A percentile compares a stretch with the other conserved stretches of the same genome.
These are phyloP conservation scores for Immersiporthe knoxdaviesiana DNA, from an alignment of 2,329 filamentous ascomycete genomes.

Conservation along the genomic window DNA sequence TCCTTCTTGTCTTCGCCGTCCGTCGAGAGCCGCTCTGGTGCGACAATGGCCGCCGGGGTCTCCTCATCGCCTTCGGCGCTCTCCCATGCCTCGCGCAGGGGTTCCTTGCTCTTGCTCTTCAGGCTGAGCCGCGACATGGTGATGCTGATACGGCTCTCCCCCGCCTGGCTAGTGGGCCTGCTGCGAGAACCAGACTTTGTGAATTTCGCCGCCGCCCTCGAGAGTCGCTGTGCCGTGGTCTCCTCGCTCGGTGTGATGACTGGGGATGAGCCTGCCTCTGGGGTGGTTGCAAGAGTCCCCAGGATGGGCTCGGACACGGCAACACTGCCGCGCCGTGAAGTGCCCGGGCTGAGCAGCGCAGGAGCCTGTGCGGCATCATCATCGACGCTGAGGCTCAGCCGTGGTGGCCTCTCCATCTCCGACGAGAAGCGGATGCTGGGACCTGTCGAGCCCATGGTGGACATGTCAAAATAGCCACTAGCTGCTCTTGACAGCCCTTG, in stretches of 20 bases:
- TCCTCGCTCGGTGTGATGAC: constrained; percentile 56
- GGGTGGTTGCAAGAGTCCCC: constrained; percentile 24
- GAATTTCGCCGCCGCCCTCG: constrained; percentile 61
- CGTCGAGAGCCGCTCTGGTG: constrained; percentile 21
- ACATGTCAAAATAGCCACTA: constrained; percentile 52
- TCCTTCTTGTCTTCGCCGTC: constrained; percentile 31
- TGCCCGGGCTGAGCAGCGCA: constrained; percentile 36
- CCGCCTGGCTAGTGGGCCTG: constrained; percentile 60
- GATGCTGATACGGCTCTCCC: constrained; percentile 60
- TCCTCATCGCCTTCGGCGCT: constrained; percentile 27
- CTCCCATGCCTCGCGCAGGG: constrained; percentile 40
- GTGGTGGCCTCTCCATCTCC: constrained; percentile 54
- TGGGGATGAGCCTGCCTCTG: constrained; percentile 42
- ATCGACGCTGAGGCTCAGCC: constrained; percentile 52
- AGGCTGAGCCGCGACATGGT: constrained; percentile 60
- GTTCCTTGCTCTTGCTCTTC: constrained; percentile 58
- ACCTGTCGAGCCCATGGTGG: constrained; percentile 43
- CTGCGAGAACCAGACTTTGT: constrained; percentile 51
- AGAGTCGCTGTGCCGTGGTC: constrained; percentile 56
- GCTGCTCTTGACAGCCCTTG: constrained; percentile 40
- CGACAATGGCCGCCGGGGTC: constrained; percentile 22
- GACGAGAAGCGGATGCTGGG: constrained; percentile 59
- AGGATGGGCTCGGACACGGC: constrained; percentile 49
- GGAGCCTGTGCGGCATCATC: constrained; percentile 42
- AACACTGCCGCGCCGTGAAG: constrained; percentile 55